Percentiles rank a stretch among this genome's conserved stretches.
Conservation (phyloP, 176 grass and related monocot species). For the Oryza brachyantha region DNA sequence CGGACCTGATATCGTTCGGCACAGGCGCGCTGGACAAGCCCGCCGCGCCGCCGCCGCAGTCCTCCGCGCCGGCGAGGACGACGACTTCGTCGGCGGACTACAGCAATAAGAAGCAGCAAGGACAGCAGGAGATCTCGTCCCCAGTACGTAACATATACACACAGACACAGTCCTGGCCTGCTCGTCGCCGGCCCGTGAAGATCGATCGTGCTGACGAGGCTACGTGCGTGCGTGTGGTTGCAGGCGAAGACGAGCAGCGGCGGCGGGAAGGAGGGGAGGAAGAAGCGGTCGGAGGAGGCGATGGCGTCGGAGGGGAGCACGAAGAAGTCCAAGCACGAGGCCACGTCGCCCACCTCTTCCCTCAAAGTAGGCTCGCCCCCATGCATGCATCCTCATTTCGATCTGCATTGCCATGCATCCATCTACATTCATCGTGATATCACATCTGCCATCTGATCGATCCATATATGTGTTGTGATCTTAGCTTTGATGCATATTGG, state of each 20-base stretch:
- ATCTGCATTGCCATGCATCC: no score
- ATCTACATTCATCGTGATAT: no score
- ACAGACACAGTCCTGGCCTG: no score
- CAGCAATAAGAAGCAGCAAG: constrained; percentile 61
- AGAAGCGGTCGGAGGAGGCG: constrained; percentile 62
- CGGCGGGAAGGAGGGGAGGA: constrained; percentile 58
- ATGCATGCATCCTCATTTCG: not conserved
- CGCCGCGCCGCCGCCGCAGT: not conserved
- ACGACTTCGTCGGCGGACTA: constrained; percentile 28
- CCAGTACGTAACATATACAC: constrained; percentile 37
- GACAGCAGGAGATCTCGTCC: constrained; percentile 50
- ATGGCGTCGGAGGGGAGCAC: constrained; percentile 37
- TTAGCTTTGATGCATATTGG: no score
- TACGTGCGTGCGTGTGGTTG: not conserved
- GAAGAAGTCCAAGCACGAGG: constrained; percentile 76
- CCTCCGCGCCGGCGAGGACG: constrained; percentile 27
- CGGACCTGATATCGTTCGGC: constrained; percentile 74
- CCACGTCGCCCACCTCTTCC: constrained; percentile 54
- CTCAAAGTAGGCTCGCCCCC: constrained; percentile 48
- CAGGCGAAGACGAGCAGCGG: constrained; percentile 48
- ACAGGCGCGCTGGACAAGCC: constrained; percentile 25
- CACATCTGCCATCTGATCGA: no score
- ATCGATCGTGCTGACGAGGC: not conserved
- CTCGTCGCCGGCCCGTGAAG: not conserved
- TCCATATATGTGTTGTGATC: no score